These are phyloP conservation scores for Polychytrium aggregatum DNA, from an alignment of 192 early-diverging fungal species.

Conservation along the genomic window DNA sequence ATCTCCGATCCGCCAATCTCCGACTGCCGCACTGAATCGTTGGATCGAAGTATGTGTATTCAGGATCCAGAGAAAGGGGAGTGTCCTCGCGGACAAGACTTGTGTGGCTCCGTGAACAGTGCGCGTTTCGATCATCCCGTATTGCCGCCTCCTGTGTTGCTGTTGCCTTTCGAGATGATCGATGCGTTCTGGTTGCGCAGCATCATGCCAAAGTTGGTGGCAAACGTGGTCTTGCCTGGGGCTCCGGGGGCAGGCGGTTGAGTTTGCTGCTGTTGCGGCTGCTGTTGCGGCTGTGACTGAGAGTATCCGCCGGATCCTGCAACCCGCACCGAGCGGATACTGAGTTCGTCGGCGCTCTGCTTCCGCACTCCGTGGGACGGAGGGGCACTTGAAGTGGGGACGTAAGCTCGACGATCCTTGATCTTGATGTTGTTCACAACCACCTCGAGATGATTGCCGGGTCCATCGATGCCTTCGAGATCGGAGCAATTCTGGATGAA, in stretches of 20 bases:
- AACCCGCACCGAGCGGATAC: too few relatives aligned
- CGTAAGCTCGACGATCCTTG: conserved; percentile 27
- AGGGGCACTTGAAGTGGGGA: neutral
- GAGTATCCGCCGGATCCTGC: too few relatives aligned
- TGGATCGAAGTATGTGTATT: too few relatives aligned
- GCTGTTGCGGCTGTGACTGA: neutral
- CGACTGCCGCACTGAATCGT: too few relatives aligned
- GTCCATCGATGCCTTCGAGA: conserved; percentile 60
- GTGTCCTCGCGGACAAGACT: too few relatives aligned
- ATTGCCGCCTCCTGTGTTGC: too few relatives aligned
- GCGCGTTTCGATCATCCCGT: too few relatives aligned
- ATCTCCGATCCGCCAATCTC: too few relatives aligned
- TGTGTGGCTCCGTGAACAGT: too few relatives aligned
- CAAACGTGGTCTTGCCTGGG: neutral
- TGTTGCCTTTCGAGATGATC: too few relatives aligned
- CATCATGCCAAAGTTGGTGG: conserved; percentile 2
- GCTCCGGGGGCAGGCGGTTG: neutral
- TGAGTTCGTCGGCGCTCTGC: too few relatives aligned
- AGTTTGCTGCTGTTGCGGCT: neutral
- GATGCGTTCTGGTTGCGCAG: conserved; percentile 3
- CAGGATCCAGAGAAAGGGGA: too few relatives aligned
- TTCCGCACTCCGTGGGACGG: neutral
- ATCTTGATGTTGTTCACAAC: conserved; percentile 73
- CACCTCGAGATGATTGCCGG: conserved; percentile 62
- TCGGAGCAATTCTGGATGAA: conserved; percentile 52